Percentiles rank a stretch among this genome's conserved stretches.
phyloP scores from a whole-genome alignment of 2,329 filamentous ascomycete species.

The Clarireedia paspali region DNA sequence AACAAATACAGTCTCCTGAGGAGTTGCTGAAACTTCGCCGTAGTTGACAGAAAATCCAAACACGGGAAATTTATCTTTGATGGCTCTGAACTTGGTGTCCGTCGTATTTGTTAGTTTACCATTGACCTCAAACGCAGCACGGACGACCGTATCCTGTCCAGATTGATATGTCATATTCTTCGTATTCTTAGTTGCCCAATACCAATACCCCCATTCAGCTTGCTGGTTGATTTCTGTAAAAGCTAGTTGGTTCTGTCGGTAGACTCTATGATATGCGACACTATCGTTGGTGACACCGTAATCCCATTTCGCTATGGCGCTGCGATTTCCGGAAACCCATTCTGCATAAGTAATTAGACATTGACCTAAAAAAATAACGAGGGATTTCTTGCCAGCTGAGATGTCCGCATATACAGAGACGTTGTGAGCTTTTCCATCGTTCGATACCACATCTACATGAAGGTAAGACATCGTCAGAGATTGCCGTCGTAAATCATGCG shows the following conservation, averaged over 20 bases:
- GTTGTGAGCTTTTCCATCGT: slow-evolving; percentile 54
- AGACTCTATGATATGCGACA: slow-evolving; percentile 58
- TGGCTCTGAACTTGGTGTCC: slow-evolving; percentile 57
- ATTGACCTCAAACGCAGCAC: slow-evolving; percentile 56
- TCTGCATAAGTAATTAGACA: slow-evolving; percentile 38
- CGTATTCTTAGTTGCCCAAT: slow-evolving; percentile 59
- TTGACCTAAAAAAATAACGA: no score
- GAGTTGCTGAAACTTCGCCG: slow-evolving; percentile 16
- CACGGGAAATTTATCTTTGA: slow-evolving; percentile 67
- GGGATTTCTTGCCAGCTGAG: slow-evolving; percentile 47
- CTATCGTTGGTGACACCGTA: slow-evolving; percentile 38
- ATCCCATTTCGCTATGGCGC: slow-evolving; percentile 53
- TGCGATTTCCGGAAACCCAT: slow-evolving; percentile 59
- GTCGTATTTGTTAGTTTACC: slow-evolving; percentile 56
- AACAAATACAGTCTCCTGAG: slow-evolving; percentile 51
- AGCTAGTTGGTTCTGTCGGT: slow-evolving; percentile 49
- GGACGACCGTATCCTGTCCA: slow-evolving; percentile 57
- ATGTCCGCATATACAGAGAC: slow-evolving; percentile 69
- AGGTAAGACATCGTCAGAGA: slow-evolving; percentile 67
- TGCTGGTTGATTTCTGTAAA: slow-evolving; percentile 64
- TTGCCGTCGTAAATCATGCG: slow-evolving; percentile 57
- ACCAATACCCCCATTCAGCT: slow-evolving; percentile 74
- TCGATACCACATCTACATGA: slow-evolving; percentile 51
- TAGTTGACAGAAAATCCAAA: slow-evolving; percentile 69
- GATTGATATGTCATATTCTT: slow-evolving; percentile 57